Evolutionary conservation across 352 stramenopile genomes (phyloP), one percentile per base, ranked within the genome.

Genomic region (Globisporangium splendens): DNA sequence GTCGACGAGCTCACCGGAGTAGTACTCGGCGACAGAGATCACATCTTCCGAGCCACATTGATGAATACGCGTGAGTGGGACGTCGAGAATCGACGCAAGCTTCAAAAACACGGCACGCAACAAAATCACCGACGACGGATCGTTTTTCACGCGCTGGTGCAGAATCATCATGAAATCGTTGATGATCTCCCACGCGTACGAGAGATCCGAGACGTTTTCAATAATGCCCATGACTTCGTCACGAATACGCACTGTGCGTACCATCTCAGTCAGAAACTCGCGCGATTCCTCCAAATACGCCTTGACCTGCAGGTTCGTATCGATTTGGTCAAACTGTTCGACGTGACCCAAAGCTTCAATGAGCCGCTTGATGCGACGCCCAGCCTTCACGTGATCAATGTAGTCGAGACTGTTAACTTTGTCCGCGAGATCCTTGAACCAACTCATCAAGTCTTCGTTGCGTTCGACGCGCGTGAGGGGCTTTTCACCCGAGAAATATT

Each of bases 281-380:
- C 92, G 84, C 33, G 91, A 95, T 46, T 98, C 92, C 43, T 88
- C 75, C 15, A 98, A 65, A 51, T 98, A 98, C 17, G 91, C 85
- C 67, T 98, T 98, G n/a, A 98, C 89, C 46, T 98, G 92, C 31
- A 98, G 62, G 56, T 96, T 96, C 21, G 91, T 96, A 50, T 98
- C 95, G 50, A 98, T 96, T 60, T 97, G 86, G 62, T 98, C 95
- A 73, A 98, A 98, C 63, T 96, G 87, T 66, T 98, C 93, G n/a
- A 98, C 91, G 54, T 98, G 92, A 20, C 91, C 85, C 52, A 98
- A 71, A 0, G 92, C 95, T 66, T 96, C 78, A 50, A 98, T 96
- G 11, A 98, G 72, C 5, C 93, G 86, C 69, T 98, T 97, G 69
- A 98, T 98, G 52, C 91, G 93, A 10, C 95, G 83, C 8, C 95